phyloP scores from a whole-genome alignment of 768 basidiomycete species.

The Pisolithus tinctorius region DNA sequence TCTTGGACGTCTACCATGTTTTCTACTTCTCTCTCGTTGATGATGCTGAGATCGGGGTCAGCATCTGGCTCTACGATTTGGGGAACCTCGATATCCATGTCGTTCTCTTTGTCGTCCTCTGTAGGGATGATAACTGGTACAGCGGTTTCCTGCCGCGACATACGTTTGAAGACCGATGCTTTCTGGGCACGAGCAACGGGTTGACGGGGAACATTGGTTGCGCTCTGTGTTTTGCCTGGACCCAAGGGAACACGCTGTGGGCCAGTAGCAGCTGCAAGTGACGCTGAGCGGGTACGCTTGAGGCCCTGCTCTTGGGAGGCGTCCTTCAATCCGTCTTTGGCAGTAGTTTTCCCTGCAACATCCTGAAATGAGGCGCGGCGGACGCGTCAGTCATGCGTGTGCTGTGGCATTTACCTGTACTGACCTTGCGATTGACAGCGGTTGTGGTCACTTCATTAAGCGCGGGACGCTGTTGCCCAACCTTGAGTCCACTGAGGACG shows the following conservation, averaged over 20 bases:
- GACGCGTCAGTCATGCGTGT: slow-evolving; percentile 2
- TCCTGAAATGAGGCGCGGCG: slow-evolving; percentile 10
- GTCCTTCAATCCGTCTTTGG: slow-evolving; percentile 56
- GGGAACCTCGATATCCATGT: slow-evolving; percentile 56
- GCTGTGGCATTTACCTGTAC: slow-evolving; percentile 13
- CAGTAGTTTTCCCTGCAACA: slow-evolving; percentile 40
- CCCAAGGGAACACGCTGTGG: slow-evolving; percentile 68
- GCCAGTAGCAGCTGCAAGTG: slow-evolving; percentile 52
- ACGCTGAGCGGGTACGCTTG: slow-evolving; percentile 59
- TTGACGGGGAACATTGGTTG: slow-evolving; percentile 35
- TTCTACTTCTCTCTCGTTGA: slow-evolving; percentile 54
- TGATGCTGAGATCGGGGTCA: slow-evolving; percentile 37
- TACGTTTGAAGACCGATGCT: slow-evolving; percentile 34
- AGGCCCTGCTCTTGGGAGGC: slow-evolving; percentile 38
- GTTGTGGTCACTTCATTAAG: slow-evolving; percentile 77
- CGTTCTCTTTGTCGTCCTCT: slow-evolving; percentile 43
- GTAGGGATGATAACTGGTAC: slow-evolving; percentile 37
- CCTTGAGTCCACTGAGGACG: slow-evolving; percentile 41
- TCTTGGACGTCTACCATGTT: slow-evolving; percentile 50
- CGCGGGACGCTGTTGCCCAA: slow-evolving; percentile 57
- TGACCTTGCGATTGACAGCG: slow-evolving; percentile 72
- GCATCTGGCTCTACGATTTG: slow-evolving; percentile 23
- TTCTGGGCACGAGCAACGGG: slow-evolving; percentile 20
- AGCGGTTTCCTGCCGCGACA: slow-evolving; percentile 34
- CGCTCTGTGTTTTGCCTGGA: slow-evolving; percentile 43